These are phyloP conservation scores for Grigorovia yakushimaensis DNA, from an alignment of 805 yeast species.

Conservation along the genomic window DNA sequence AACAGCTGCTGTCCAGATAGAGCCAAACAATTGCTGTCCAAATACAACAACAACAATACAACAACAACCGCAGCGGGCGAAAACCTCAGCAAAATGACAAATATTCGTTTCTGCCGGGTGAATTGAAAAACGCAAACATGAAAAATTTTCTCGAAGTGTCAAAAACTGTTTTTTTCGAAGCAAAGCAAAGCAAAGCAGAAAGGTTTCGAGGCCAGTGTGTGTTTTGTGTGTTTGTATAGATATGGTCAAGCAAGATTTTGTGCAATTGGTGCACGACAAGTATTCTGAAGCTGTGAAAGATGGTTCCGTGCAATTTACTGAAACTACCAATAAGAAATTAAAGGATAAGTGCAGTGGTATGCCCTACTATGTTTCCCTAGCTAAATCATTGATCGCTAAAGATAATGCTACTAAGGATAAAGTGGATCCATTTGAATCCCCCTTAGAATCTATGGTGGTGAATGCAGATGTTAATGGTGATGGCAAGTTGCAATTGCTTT, in stretches of 20 bases:
- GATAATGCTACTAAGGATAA: constrained; percentile 28
- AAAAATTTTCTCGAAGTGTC: too few relatives aligned
- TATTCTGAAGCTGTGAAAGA: constrained; percentile 40
- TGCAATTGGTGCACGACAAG: constrained; percentile 27
- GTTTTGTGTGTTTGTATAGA: too few relatives aligned
- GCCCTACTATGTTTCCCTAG: constrained; percentile 26
- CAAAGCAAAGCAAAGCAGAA: too few relatives aligned
- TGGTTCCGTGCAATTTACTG: constrained; percentile 43
- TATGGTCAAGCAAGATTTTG: constrained; percentile 31
- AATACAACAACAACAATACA: too few relatives aligned
- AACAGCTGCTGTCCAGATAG: too few relatives aligned
- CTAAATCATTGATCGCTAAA: constrained; percentile 28
- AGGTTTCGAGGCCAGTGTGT: too few relatives aligned
- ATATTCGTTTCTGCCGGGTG: too few relatives aligned
- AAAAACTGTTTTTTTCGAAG: too few relatives aligned
- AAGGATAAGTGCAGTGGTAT: constrained; percentile 26
- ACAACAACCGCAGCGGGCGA: too few relatives aligned
- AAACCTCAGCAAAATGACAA: too few relatives aligned
- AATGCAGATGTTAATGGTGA: constrained; percentile 38
- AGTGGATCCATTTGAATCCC: constrained; percentile 67
- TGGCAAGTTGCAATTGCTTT: constrained; percentile 48
- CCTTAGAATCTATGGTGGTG: constrained; percentile 68
- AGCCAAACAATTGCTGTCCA: too few relatives aligned
- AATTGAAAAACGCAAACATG: too few relatives aligned
- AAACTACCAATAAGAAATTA: constrained; percentile 31